Evolutionary conservation across 805 yeast species (phyloP).

Genomic region (Groenewaldozyma tartarivorans): DNA sequence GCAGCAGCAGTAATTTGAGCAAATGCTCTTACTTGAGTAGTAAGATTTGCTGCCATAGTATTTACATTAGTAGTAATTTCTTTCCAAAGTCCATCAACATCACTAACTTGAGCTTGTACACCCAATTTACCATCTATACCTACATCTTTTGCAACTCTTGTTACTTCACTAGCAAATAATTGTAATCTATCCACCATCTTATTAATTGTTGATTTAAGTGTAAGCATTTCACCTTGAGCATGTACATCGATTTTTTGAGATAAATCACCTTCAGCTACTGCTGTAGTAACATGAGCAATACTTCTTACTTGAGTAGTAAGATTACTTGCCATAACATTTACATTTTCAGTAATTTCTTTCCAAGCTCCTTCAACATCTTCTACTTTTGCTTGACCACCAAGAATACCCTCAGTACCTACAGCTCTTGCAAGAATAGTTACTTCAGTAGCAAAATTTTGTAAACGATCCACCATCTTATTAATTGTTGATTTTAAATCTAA

Average conservation of each 20-base stretch:
- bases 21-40: slow-evolving; percentile 87
- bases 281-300: slow-evolving; percentile 84
- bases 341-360: slow-evolving; percentile 76
- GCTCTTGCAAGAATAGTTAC: slow-evolving; percentile 80
- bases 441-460: slow-evolving; percentile 72
- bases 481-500: slow-evolving; percentile 74
- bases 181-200: slow-evolving; percentile 90
- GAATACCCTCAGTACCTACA: slow-evolving; percentile 81
- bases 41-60: slow-evolving; percentile 88
- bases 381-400: slow-evolving; percentile 81
- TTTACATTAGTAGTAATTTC: slow-evolving; percentile 86
- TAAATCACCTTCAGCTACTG: slow-evolving; percentile 84
- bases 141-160: slow-evolving; percentile 84
- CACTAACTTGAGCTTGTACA: slow-evolving; percentile 83
- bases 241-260: slow-evolving; percentile 79
- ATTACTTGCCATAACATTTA: slow-evolving; percentile 81
- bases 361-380: slow-evolving; percentile 79
- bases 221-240: slow-evolving; percentile 85
- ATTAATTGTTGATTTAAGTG: slow-evolving; percentile 76
- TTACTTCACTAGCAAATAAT: slow-evolving; percentile 79
- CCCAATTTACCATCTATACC: slow-evolving; percentile 92
- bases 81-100: slow-evolving; percentile 88
- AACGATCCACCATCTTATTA: slow-evolving; percentile 81
- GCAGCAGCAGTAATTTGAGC: slow-evolving; percentile 93
- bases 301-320: slow-evolving; percentile 82